Evolutionary conservation across 371 early-diverging fungal species (phyloP).

Genomic region (Apophysomyces variabilis): DNA sequence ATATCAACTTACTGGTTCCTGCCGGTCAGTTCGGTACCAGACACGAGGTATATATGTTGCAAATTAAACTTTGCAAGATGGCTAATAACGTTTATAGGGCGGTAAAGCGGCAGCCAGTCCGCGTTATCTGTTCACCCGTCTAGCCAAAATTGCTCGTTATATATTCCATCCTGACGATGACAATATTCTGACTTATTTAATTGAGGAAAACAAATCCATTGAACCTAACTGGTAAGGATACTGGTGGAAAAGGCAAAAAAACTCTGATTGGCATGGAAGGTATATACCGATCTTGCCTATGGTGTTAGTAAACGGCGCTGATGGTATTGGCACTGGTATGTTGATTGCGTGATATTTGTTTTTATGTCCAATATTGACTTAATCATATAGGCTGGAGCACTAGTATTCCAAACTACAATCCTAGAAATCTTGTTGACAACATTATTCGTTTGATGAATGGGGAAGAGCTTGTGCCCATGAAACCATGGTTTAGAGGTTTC

Average conservation of each 20-base stretch:
- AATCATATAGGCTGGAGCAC: slow-evolving; percentile 72
- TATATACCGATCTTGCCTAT: slow-evolving; percentile 98
- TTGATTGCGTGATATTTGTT: slow-evolving; percentile 6
- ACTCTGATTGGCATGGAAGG: slow-evolving; percentile 19
- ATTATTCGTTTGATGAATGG: slow-evolving; percentile 84
- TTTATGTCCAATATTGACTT: neutral
- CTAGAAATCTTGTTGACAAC: slow-evolving; percentile 93
- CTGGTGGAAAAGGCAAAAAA: neutral
- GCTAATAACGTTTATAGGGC: slow-evolving; percentile 57
- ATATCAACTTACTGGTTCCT: slow-evolving; percentile 93
- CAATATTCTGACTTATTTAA: slow-evolving; percentile 84
- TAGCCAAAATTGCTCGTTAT: slow-evolving; percentile 80
- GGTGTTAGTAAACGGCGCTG: slow-evolving; percentile 97
- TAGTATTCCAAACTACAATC: slow-evolving; percentile 87
- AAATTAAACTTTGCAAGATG: neutral
- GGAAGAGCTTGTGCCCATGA: slow-evolving; percentile 79
- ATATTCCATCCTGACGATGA: slow-evolving; percentile 94
- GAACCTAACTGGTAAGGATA: slow-evolving; percentile 91
- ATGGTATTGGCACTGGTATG: slow-evolving; percentile 98
- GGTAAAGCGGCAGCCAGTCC: slow-evolving; percentile 99
- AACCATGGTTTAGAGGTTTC: slow-evolving; percentile 98
- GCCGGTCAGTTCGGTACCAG: slow-evolving; percentile 98
- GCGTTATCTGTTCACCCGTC: slow-evolving; percentile 96
- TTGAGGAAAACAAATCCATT: slow-evolving; percentile 94
- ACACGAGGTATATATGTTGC: slow-evolving; percentile 55